Evolutionary conservation across 106 monocot genomes (phyloP).

Genomic region (Acanthochlamys bracteata): DNA sequence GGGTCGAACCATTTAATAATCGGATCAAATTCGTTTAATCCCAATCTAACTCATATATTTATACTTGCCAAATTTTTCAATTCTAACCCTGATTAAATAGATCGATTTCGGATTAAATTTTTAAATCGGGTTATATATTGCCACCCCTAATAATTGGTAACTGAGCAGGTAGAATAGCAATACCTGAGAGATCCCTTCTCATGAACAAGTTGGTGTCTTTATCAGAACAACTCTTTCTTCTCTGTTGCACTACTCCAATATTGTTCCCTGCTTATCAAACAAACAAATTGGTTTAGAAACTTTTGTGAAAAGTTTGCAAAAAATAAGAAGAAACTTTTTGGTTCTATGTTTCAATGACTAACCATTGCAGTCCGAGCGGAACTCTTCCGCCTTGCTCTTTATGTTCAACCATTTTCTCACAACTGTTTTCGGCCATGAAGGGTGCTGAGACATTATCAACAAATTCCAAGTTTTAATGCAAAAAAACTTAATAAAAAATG

Average conservation of each 20-base stretch:
- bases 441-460: neutral
- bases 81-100: too few relatives aligned
- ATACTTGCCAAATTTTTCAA: too few relatives aligned
- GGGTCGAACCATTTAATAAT: too few relatives aligned
- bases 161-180: too few relatives aligned
- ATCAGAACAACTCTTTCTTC: conserved; percentile 74
- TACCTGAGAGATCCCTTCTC: conserved; percentile 19
- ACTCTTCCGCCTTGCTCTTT: conserved; percentile 14
- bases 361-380: conserved; percentile 38
- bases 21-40: too few relatives aligned
- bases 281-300: neutral
- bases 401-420: conserved; percentile 65
- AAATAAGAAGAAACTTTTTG: neutral
- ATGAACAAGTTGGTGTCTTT: conserved; percentile 21
- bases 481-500: neutral
- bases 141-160: too few relatives aligned
- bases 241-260: conserved; percentile 8
- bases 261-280: neutral
- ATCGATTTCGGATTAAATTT: too few relatives aligned
- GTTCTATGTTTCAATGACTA: neutral
- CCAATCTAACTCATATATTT: too few relatives aligned
- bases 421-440: conserved; percentile 61
- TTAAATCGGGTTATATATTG: too few relatives aligned
- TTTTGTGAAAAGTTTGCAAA: neutral
- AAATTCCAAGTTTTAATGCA: neutral